These are phyloP conservation scores for Tuber borchii DNA, from an alignment of 495 filamentous ascomycete species.

Conservation along the genomic window DNA sequence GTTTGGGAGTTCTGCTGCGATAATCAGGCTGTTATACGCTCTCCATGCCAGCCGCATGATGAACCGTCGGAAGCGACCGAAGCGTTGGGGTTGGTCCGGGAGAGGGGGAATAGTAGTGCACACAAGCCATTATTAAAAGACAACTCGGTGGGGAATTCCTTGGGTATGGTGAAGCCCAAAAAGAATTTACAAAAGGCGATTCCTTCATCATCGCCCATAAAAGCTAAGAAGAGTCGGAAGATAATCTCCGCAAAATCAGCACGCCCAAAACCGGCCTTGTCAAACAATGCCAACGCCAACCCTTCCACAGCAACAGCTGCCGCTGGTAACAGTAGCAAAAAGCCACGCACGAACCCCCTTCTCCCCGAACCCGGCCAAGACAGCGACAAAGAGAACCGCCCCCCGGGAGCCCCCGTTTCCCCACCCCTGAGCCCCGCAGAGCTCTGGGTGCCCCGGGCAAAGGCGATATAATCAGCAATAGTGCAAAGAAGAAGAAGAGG, in stretches of 20 bases:
- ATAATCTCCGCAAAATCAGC: slow-evolving; percentile 23
- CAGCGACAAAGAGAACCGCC: slow-evolving; percentile 39
- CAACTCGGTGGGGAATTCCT: neutral
- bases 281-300: neutral
- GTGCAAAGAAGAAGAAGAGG: slow-evolving; percentile 7
- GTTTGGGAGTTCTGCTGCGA: slow-evolving; percentile 42
- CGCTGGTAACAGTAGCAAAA: neutral
- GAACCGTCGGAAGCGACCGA: slow-evolving; percentile 37
- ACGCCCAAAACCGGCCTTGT: slow-evolving; percentile 21
- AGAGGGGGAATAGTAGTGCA: slow-evolving; percentile 9
- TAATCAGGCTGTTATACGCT: slow-evolving; percentile 39
- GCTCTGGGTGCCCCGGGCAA: slow-evolving; percentile 22
- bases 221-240: slow-evolving; percentile 28
- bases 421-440: slow-evolving; percentile 32
- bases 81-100: slow-evolving; percentile 34
- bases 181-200: slow-evolving; percentile 3
- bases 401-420: slow-evolving; percentile 37
- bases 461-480: slow-evolving; percentile 11
- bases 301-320: neutral
- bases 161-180: neutral
- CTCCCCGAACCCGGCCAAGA: slow-evolving; percentile 27
- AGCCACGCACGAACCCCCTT: neutral
- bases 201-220: slow-evolving; percentile 25
- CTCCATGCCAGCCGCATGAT: slow-evolving; percentile 18
- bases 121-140: neutral